Conservation (phyloP, 2,329 filamentous ascomycete species). For the Kalmusia sp. region DNA sequence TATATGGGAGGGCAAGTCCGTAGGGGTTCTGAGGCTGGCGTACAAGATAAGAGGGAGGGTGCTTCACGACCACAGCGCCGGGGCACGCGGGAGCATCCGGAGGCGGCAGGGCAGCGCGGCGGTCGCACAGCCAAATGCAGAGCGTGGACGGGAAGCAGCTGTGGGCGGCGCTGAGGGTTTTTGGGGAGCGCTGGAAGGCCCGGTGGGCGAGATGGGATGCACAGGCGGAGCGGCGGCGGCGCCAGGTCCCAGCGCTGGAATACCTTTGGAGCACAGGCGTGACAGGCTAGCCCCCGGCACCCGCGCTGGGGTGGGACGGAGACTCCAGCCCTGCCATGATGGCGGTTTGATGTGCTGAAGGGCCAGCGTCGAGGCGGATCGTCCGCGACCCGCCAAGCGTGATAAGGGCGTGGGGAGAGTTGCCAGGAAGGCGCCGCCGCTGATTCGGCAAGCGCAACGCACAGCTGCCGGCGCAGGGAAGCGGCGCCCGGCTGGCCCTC, state of each 20-base stretch:
- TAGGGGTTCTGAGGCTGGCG: conserved; percentile 30
- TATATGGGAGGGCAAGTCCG: conserved; percentile 34
- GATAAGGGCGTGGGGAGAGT: conserved; percentile 8
- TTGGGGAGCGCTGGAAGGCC: conserved; percentile 6
- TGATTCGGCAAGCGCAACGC: conserved; percentile 4
- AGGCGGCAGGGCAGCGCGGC: conserved; percentile 14
- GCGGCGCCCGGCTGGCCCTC: conserved; percentile 1
- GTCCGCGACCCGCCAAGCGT: not conserved
- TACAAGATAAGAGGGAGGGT: conserved; percentile 44
- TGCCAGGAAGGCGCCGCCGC: conserved; percentile 3
- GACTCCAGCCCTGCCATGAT: conserved; percentile 9
- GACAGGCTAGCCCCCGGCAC: conserved; percentile 34
- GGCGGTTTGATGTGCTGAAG: conserved; percentile 6
- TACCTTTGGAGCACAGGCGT: conserved; percentile 41
- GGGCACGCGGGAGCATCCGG: conserved; percentile 42
- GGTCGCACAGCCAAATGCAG: conserved; percentile 32
- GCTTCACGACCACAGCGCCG: conserved; percentile 30
- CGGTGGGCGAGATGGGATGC: conserved; percentile 5
- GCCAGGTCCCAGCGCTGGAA: conserved; percentile 26
- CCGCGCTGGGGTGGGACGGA: conserved; percentile 38
- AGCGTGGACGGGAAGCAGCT: conserved; percentile 26
- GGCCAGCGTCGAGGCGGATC: not conserved
- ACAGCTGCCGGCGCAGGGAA: conserved; percentile 8
- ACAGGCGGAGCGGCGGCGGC: conserved; percentile 1
- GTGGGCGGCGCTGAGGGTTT: conserved; percentile 30